Base-by-base conservation (phyloP, 1,284 basidiomycete species). In the Thecaphora thlaspeos region DNA sequence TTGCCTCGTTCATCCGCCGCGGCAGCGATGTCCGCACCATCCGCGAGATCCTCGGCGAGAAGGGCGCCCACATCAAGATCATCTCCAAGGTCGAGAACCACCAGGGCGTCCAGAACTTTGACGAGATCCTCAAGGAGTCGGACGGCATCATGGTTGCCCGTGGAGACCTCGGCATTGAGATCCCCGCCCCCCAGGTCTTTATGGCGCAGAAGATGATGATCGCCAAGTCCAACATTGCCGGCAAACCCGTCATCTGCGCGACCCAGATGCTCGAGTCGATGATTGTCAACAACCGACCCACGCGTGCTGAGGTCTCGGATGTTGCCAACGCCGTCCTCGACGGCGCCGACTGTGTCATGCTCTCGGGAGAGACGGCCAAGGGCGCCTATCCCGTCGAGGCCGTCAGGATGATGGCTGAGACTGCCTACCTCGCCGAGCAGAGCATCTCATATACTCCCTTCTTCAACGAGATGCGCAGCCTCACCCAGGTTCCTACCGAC, bases 261-360 rank as follows among this genome's bases (percentile, higher is more conserved):
- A 99, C 95, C 18, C 95, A 99, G 81, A 98, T 99, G 95, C 87
- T 99, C 71, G 95, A 99, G 84, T 88, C 88, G 71, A 74, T 83
- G 78, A 51, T 48, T 40, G 50, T 61, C 61, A 75, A 77, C 71
- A 76, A 75, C 70, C 73, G 76, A 14, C 76, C 76, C 32, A 77
- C 76, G 9, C 73, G 76, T 42, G 76, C 76, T 39, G 76, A 77
- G 56, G 76, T 76, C 34, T 73, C 70, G 30, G 76, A 77, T 55
- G 76, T 77, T 36, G 76, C 76, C 50, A 77, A 77, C 52, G 76
- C 76, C 22, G 76, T 77, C 38, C 68, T 77, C 12, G 76, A 77
- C 52, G 76, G 76, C 30, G 74, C 76, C 26, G 76, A 77, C 68
- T 76, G 75, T 52, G 76, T 77, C 46, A 77, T 77, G 76, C 71